Conservation (phyloP, 1,284 basidiomycete species). For the Erythrobasidium hasegawianum region DNA sequence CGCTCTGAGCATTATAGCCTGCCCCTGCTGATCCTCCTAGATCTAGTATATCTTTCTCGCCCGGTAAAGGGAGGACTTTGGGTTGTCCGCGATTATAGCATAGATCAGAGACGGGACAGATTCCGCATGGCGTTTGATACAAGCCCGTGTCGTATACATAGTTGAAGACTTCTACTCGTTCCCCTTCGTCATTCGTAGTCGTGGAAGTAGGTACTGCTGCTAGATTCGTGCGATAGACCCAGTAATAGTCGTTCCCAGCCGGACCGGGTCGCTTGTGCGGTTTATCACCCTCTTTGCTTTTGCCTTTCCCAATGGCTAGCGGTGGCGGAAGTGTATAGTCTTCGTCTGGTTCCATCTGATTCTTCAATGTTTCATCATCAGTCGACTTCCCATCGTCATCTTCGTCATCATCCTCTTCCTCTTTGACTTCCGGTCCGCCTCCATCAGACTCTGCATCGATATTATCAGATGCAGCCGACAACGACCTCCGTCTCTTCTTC, state of each 20-base stretch:
- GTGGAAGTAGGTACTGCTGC: conserved; percentile 33
- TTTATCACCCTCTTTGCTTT: background rate
- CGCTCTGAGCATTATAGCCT: background rate
- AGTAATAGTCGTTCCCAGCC: conserved; percentile 30
- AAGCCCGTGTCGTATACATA: conserved; percentile 37
- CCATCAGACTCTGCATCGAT: conserved; percentile 27
- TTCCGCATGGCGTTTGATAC: conserved; percentile 45
- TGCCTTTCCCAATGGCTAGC: background rate
- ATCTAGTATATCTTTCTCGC: conserved; percentile 22
- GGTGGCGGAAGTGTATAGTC: conserved; percentile 18
- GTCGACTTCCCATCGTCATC: conserved; percentile 24
- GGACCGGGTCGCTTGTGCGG: conserved; percentile 17
- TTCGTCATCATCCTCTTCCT: conserved; percentile 19
- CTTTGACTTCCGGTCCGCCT: conserved; percentile 13
- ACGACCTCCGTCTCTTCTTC: conserved; percentile 16
- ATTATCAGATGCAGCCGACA: conserved; percentile 14
- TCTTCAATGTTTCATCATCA: background rate
- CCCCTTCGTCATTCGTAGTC: conserved; percentile 9
- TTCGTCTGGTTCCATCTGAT: conserved; percentile 5
- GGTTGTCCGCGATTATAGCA: conserved; percentile 42
- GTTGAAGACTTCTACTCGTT: background rate
- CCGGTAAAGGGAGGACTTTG: conserved; percentile 25
- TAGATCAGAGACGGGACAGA: conserved; percentile 44
- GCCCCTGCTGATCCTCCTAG: conserved; percentile 17
- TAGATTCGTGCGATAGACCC: conserved; percentile 42